Evolutionary conservation across 2,329 filamentous ascomycete genomes (phyloP).

Genomic region (Colletotrichum musae): DNA sequence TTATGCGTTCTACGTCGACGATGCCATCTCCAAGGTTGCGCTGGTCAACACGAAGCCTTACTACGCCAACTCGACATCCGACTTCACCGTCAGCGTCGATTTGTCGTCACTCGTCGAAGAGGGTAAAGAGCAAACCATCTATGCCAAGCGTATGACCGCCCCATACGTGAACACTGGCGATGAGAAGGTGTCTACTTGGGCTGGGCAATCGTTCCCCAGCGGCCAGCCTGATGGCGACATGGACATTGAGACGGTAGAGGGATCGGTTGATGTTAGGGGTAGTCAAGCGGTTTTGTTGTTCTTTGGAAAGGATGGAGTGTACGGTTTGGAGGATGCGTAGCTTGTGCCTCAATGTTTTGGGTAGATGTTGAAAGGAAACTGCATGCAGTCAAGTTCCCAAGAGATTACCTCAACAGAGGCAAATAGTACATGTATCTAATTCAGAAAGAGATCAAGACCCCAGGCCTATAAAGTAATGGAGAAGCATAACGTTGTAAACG

Average conservation of each 20-base stretch:
- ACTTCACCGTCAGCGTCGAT: slow-evolving; percentile 15
- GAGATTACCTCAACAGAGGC: no score
- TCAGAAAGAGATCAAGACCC: no score
- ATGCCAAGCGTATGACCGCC: slow-evolving; percentile 30
- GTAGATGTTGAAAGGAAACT: no score
- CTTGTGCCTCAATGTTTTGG: background rate
- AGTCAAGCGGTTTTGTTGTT: slow-evolving; percentile 17
- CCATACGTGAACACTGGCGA: slow-evolving; percentile 28
- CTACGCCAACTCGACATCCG: slow-evolving; percentile 24
- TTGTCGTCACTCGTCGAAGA: background rate
- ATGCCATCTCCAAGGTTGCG: slow-evolving; percentile 5
- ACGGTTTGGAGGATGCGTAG: slow-evolving; percentile 4
- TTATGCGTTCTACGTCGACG: slow-evolving; percentile 19
- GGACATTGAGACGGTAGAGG: slow-evolving; percentile 6
- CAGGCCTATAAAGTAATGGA: no score
- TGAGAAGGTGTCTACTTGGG: background rate
- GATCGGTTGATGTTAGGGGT: slow-evolving; percentile 1
- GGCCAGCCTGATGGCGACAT: slow-evolving; percentile 20
- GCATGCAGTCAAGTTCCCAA: no score
- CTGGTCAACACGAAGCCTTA: slow-evolving; percentile 32
- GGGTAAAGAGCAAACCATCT: background rate
- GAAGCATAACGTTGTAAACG: no score
- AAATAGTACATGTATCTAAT: no score
- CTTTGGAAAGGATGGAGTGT: background rate
- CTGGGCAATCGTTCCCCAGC: slow-evolving; percentile 21